Evolutionary conservation across 2,329 filamentous ascomycete species (phyloP).

Genomic region (Cladosporium oxysporum): DNA sequence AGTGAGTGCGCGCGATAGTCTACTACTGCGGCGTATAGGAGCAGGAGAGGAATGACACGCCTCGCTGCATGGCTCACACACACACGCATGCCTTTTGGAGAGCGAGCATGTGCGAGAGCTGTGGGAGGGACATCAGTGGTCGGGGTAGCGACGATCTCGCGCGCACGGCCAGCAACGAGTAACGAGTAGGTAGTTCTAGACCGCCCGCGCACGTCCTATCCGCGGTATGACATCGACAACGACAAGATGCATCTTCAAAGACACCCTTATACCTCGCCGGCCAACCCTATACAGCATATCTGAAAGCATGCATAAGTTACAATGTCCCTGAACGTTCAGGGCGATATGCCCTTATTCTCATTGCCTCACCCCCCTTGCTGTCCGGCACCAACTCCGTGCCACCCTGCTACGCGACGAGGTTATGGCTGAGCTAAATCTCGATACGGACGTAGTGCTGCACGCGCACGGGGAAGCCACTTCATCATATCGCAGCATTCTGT

Average conservation of each 20-base stretch:
- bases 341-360: not conserved
- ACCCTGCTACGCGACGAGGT: not conserved
- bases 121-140: not conserved
- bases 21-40: not conserved
- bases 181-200: not conserved
- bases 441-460: not conserved
- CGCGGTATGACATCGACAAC: not conserved
- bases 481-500: not conserved
- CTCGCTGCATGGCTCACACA: not conserved
- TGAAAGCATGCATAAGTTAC: not conserved
- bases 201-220: not conserved
- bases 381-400: not conserved
- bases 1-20: not conserved
- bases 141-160: not conserved
- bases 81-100: not conserved
- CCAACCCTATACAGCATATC: not conserved
- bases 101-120: not conserved
- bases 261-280: too few species aligned
- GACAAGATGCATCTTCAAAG: not conserved
- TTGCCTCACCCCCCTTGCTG: not conserved
- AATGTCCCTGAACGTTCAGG: not conserved
- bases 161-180: not conserved
- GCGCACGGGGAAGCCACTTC: not conserved
- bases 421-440: not conserved
- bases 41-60: not conserved